Percentiles rank a stretch among this genome's conserved stretches.
phyloP scores from a whole-genome alignment of 768 basidiomycete genomes.

The Leccinum uliginosum region DNA sequence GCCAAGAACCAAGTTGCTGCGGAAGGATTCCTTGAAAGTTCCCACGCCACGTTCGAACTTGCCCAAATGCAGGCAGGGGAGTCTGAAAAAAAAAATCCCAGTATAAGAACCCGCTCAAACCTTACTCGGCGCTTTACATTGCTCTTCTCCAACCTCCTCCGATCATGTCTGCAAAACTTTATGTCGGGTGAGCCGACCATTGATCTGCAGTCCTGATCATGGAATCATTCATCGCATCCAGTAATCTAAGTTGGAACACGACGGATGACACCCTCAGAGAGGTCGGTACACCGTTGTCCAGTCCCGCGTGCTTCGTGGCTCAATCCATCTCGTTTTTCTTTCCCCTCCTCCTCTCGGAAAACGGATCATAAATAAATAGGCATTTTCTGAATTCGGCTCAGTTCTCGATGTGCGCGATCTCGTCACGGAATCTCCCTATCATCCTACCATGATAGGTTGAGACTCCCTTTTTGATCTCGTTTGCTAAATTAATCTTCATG shows the following conservation, averaged over 20 bases:
- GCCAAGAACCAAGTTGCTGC: not conserved
- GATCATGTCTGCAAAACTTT: conserved; percentile 30
- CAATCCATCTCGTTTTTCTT: conserved; percentile 5
- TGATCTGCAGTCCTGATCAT: not conserved
- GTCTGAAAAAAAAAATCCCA: conserved; percentile 29
- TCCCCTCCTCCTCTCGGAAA: conserved; percentile 2
- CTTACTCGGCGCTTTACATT: conserved; percentile 8
- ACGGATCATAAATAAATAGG: conserved; percentile 24
- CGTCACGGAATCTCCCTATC: conserved; percentile 28
- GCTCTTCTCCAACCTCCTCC: conserved; percentile 13
- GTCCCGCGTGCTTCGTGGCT: not conserved
- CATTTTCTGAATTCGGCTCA: conserved; percentile 41
- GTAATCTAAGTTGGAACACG: conserved; percentile 33
- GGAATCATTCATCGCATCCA: conserved; percentile 3
- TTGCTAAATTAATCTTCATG: conserved; percentile 24
- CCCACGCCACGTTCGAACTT: conserved; percentile 12
- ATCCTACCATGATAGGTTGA: conserved; percentile 30
- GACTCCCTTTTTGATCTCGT: conserved; percentile 19
- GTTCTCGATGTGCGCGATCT: conserved; percentile 48
- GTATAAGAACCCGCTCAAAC: conserved; percentile 28
- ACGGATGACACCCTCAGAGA: conserved; percentile 24
- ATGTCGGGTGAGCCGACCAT: conserved; percentile 28
- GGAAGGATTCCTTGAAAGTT: not conserved
- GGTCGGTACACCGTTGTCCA: conserved; percentile 16
- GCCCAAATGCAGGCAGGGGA: conserved; percentile 29